Evolutionary conservation across 2,329 filamentous ascomycete genomes (phyloP), one percentile per base, ranked within the genome.

Genomic region (Neonectria punicea): DNA sequence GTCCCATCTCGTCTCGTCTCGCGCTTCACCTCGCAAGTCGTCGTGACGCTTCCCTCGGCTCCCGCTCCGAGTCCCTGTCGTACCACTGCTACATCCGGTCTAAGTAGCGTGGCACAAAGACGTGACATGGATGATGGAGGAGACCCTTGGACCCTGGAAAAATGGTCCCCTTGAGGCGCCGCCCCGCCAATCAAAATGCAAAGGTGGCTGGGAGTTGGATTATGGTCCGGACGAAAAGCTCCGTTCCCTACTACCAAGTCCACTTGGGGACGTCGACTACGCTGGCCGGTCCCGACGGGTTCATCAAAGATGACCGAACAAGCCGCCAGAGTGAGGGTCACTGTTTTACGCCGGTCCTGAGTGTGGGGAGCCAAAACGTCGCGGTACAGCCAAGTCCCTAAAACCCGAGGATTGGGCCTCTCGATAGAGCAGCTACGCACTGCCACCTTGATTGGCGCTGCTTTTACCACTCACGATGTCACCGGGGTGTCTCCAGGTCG

Each of bases 61-160:
- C 66, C 41, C 49, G 59, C 54, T 64, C 66, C 58, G 36, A 64
- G 54, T 66, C 65, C 66, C 39, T 62, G 68, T 66, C 63, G 57
- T 63, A 62, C 51, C 51, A 70, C 50, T 44, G 46, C 62, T 63
- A 63, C 66, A 61, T 70, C 61, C 53, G 64, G 69, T 63, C 61
- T 64, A 70, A 71, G 60, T 53, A 70, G 68, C 71, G 61, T 65
- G 61, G 49, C 63, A 58, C 60, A 59, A 60, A 61, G 58, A 56
- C 53, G 47, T 71, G 58, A 43, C 50, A 25, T 25, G 22, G 22
- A 25, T 6, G 25, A 53, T 53, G 55, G 54, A 60, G 46, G 32
- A 63, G 65, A 66, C 66, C 66, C 61, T 70, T 66, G 68, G 68
- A 70, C 67, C 69, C 72, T 71, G 61, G 61, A 61, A 73, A 61